Evolutionary conservation across 208 protist species (phyloP).

Genomic region (Acanthamoeba triangularis): DNA sequence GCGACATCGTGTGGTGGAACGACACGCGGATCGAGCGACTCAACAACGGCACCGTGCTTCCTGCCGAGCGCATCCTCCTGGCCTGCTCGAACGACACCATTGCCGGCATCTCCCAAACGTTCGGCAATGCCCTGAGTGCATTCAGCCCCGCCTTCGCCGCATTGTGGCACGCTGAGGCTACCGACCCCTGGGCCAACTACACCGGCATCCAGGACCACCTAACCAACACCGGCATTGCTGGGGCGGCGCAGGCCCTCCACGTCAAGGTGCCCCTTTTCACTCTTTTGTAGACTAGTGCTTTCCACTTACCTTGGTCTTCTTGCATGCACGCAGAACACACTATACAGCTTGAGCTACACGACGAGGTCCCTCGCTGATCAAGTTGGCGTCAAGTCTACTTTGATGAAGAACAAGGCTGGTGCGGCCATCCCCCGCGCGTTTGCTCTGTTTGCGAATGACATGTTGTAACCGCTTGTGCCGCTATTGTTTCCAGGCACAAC

Average conservation of each 20-base stretch:
- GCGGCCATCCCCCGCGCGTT: too few relatives aligned
- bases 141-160: neutral
- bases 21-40: neutral
- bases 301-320: too few relatives aligned
- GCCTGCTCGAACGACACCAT: neutral
- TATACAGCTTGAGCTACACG: neutral
- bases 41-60: neutral
- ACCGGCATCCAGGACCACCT: neutral
- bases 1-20: constrained; percentile 30
- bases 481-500: neutral
- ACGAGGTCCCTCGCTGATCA: neutral
- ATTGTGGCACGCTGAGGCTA: neutral
- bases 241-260: neutral
- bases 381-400: neutral
- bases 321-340: neutral
- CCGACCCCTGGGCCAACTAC: neutral
- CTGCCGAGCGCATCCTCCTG: constrained; percentile 20
- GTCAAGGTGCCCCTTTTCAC: neutral
- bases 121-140: neutral
- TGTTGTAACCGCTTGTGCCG: too few relatives aligned
- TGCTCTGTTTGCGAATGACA: too few relatives aligned
- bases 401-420: constrained; percentile 28
- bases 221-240: neutral
- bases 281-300: too few relatives aligned
- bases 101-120: neutral